Conservation (phyloP, 768 basidiomycete species). For the Tulasnella sp. region DNA sequence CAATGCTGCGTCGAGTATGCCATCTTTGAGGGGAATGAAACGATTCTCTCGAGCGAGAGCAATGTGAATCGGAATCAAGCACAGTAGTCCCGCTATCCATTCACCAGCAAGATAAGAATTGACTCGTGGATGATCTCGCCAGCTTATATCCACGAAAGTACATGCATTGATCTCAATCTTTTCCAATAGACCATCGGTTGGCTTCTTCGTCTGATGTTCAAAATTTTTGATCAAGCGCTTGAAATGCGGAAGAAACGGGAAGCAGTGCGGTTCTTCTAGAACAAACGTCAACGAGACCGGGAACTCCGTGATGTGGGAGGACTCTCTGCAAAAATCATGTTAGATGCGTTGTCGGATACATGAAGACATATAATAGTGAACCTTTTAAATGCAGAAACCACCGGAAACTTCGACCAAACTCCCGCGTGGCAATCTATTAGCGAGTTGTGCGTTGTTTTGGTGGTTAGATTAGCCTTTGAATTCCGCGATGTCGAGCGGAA, state of each 20-base stretch:
- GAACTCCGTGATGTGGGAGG: conserved; percentile 20
- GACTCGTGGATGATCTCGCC: conserved; percentile 6
- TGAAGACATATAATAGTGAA: background rate
- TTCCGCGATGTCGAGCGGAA: conserved; percentile 34
- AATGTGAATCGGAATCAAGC: conserved; percentile 52
- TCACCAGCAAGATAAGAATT: conserved; percentile 36
- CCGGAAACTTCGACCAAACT: conserved; percentile 13
- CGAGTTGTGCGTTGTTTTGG: background rate
- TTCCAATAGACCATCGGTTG: conserved; percentile 26
- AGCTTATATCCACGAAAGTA: conserved; percentile 19
- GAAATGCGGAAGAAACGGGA: conserved; percentile 28
- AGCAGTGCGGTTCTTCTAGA: background rate
- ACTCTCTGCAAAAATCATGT: conserved; percentile 17
- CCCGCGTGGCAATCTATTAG: conserved; percentile 9
- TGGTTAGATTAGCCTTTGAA: too few relatives aligned
- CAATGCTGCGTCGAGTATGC: conserved; percentile 36
- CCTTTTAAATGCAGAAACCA: conserved; percentile 9
- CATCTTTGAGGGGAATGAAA: conserved; percentile 49
- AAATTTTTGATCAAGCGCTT: conserved; percentile 34
- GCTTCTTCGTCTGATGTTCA: conserved; percentile 40
- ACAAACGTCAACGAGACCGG: conserved; percentile 6
- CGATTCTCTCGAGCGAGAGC: conserved; percentile 47
- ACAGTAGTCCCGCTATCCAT: conserved; percentile 48
- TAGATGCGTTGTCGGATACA: background rate
- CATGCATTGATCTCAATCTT: background rate